Conservation (phyloP, 331 rosid genomes). For the Ulmus americana region DNA sequence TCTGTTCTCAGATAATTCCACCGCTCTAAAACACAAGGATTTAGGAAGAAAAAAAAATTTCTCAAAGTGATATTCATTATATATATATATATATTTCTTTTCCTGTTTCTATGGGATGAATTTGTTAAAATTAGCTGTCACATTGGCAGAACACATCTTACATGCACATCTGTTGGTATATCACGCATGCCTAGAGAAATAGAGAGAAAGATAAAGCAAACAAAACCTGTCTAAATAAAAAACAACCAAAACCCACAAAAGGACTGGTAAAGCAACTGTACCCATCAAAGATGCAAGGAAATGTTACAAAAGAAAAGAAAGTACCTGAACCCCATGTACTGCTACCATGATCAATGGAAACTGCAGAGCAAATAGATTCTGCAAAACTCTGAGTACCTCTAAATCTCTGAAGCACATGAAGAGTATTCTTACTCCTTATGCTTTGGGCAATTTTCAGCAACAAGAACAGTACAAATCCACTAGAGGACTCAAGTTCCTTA, state of each 20-base stretch:
- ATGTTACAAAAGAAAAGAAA: conserved; percentile 19
- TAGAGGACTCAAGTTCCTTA: conserved; percentile 73
- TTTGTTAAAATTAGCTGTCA: neutral
- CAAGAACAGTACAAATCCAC: conserved; percentile 71
- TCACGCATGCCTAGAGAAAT: neutral
- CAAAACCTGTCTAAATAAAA: neutral
- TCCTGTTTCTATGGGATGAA: neutral
- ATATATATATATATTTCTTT: too few species aligned
- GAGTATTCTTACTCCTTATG: conserved; percentile 50
- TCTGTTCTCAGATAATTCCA: neutral
- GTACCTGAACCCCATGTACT: conserved; percentile 54
- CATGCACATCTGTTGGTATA: neutral
- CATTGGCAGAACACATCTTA: neutral
- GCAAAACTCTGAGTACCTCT: conserved; percentile 68
- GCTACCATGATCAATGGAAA: conserved; percentile 31
- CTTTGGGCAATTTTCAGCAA: conserved; percentile 68
- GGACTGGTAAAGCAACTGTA: neutral
- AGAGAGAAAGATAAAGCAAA: neutral
- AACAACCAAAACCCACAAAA: neutral
- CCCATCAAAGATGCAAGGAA: neutral
- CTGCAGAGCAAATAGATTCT: conserved; percentile 65
- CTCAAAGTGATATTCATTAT: neutral
- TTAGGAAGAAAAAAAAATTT: neutral
- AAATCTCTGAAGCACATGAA: conserved; percentile 81
- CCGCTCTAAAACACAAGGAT: neutral